Base-by-base conservation (phyloP, 192 early-diverging fungal genomes). In the Coemansia aciculifera region DNA sequence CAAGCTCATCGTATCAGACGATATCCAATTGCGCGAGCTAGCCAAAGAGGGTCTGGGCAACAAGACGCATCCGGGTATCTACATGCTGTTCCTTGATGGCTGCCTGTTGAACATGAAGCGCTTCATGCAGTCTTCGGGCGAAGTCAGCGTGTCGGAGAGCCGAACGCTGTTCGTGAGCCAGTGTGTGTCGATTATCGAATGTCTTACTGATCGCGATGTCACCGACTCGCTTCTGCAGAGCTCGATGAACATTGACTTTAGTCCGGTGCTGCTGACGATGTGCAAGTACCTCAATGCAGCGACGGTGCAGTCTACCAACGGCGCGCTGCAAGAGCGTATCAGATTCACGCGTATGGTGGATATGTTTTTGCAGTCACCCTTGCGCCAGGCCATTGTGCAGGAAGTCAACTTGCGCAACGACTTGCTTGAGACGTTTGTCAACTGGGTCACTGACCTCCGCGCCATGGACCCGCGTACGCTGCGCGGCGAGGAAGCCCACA, bases 131-230 rank as follows among this genome's bases (percentile, higher is more conserved):
- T 59, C 77, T 4, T 73, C 69, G 3, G 84, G 84, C 66, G 84
- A 85, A 31, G 77, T 84, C 68, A 78, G 63, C 37, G 77, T 78
- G 19, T 78, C 77, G 1, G 81, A 84, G 49, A 84, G 81, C 59
- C 81, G 78, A 65, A 84, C 81, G 51, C 63, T 84, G 48, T 84
- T 79, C 73, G 78, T 84, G 57, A 78, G 81, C 60, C 81, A 84
- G 74, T 79, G 73, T n/a, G 76, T 79, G 48, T 74, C 64, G 36
- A 79, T 84, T 36, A 79, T 84, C 62, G 77, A 84, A 73, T 72
- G 64, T 4, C 74, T 84, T 13, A 78, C 68, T 2, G 78, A 84
- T 11, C 77, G 81, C 15, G 81, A 71, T 27, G 80, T 66, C 13
- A 72, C 75, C 6, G 81, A 84, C 34, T 66, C 70, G 54, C 74